Evolutionary conservation across 768 basidiomycete species (phyloP), one percentile per base, ranked within the genome.

Genomic region (Pholiota conissans): DNA sequence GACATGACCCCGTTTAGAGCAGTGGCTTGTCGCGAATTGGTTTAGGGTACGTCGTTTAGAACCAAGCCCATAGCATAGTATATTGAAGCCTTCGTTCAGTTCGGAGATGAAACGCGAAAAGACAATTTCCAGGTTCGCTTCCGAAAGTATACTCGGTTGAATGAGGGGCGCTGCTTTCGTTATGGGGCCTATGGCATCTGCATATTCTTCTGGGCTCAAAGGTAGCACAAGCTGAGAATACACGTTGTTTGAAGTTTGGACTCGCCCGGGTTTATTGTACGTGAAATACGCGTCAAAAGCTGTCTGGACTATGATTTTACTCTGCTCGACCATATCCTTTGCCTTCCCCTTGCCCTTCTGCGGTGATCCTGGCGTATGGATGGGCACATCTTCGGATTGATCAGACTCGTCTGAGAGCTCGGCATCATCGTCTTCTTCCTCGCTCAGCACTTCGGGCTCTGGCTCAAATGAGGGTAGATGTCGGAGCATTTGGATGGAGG

Each of bases 271-370:
- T 8, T 85, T 76, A 27, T 81, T 75, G 37, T 85, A 80, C 5
- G 76, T 78, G 69, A 98, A 91, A 75, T 96, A 98, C 20, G 88
- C 85, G 74, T 98, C 95, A 54, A 95, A 93, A 6, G 86, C 76
- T 5, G 91, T 85, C 24, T 83, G 79, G 3, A 84, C 80, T 48
- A 91, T 80, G 53, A 79, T 70, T 28, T 69, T 64, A 18, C 62
- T 63, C 20, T 56, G 57, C n/a, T 65, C 47, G 3, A 67, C 62
- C 18, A 49, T 52, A 45, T 67, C 57, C 50, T 34, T 49, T 14
- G 58, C 59, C 49, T 65, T 69, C 40, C 59, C 65, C 55, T 67
- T 65, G 16, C 59, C 61, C 55, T 69, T 69, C 18, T 60, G 58
- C 24, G 49, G 62, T 22, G 64, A 53, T 52, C 34, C 57, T 26